Base-by-base conservation (phyloP, 192 early-diverging fungal species). In the Helicostylum pulchrum region DNA sequence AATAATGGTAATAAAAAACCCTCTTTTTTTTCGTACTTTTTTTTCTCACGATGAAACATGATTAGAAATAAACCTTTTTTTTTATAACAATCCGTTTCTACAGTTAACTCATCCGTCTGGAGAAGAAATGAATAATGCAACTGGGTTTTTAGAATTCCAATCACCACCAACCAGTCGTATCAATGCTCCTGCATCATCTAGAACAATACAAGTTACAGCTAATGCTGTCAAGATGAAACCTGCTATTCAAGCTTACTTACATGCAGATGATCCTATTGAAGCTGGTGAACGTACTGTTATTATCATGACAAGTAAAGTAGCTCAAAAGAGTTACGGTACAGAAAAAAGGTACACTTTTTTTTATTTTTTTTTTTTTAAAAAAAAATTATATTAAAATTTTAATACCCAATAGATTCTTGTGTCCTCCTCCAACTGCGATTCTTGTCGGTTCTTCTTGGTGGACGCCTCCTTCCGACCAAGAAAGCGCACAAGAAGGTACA, bases 311-410 rank as follows among this genome's bases (percentile, higher is more conserved):
- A 86, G 90, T 15, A 91, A 89, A 50, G 93, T 94, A 1, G 93
- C 88, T 1, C 94, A 97, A 80, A 97, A 97, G 53, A 90, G 88
- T 7, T 97, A 97, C 63, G 94, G 93, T 7, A 89, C 87, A 17
- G 94, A 97, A 62, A 95, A 94, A 73, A 81, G 94, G 77, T 84
- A 67, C 62, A 23, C 4, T 44, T 58, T 9, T 42, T 60, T 30
- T 19, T 43, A n/a, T n/a, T 31, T 55, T 55, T 55, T 31, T 64
- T 53, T 55, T 10, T 23, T 53, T 26, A 48, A 20, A 34, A 23
- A 53, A 32, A 11, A 17, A 20, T 51, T 51, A 17, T 51, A 6
- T 1, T 8, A 50, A 32, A 32, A 49, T 43, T 34, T 17, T 45
- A 46, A 12, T 3, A n/a, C 11, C 23, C 60, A 47, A 50, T 63